Evolutionary conservation across 345 rosid genomes (phyloP), one percentile per base, ranked within the genome.

Genomic region (Arabis alpina): DNA sequence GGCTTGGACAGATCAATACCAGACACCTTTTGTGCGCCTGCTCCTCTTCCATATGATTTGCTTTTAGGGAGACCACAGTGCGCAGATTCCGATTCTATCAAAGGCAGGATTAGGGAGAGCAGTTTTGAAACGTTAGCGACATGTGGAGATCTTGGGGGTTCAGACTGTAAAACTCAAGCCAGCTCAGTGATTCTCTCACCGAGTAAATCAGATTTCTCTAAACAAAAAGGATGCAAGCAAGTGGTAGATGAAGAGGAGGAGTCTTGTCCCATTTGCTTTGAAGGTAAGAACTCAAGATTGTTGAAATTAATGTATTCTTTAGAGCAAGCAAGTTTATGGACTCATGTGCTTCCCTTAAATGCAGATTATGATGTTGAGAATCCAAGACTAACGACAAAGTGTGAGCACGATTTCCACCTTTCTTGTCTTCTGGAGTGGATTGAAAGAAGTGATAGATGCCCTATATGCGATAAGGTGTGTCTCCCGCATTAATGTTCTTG

Each of bases 371-470:
- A 88, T 53, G 42, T 34, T 4, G 95, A 89, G 78, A 93, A 89
- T 82, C 97, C 98, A 40, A 89, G 82, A 83, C 80, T 91, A 55
- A 62, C 78, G 45, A 91, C 96, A 14, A 82, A 82, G 44, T 93
- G 97, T 42, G 88, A 91, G 52, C 98, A 93, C 70, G 89, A 81
- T 82, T 93, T 81, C 70, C 98, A 93, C 80, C 83, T 93, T 24
- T 77, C 93, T 2, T 93, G 97, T 79, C 85, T 93, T 68, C 77
- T 90, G 55, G 98, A 90, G 66, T 93, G 98, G 98, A 85, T 85
- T 80, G 98, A 93, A 84, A 86, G 96, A 80, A 93, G 97, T 43
- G 91, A 88, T 44, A 54, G 71, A 44, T 93, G 98, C 77, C 98
- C 97, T 54, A 86, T 91, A 11, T 93, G 98, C 45, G 87, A 87